Evolutionary conservation across 306 rosid genomes (phyloP), one percentile per base, ranked within the genome.

Genomic region (Trifolium subterraneum): DNA sequence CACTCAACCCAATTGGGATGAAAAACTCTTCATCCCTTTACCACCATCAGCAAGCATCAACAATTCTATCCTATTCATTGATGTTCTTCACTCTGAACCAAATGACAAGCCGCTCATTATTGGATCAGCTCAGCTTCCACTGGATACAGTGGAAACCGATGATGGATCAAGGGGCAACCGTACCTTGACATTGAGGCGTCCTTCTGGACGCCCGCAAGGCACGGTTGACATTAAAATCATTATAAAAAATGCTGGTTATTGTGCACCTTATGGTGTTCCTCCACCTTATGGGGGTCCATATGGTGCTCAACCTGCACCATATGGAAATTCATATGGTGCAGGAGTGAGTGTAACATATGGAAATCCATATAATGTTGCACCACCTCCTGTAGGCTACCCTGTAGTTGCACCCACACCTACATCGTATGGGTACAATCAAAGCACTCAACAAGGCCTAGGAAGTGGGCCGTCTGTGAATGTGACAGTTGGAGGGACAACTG

Each of bases 171-270:
- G 25, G 3, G 13, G 3, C 5, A 51, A 2, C 19, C 88, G 83
- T 5, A 77, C 78, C 5, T 80, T 91, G 15, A 60, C 69, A 58
- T 75, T 91, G 66, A 87, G 84, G n/a, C 88, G 97, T 3, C 92
- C 97, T 0, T 87, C 94, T 0, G 97, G 94, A 0, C 78, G 97
- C 72, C 97, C 90, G 0, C 90, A 89, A 6, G 97, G 97, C 0
- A 84, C 87, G 59, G 14, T 87, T 11, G 94, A 91, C n/a, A 78
- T 89, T 1, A 75, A 74, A 42, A 80, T 91, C 2, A 20, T 72
- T 2, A 45, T 89, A 23, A 72, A 74, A 50, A 84, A 89, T 16
- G 79, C 78, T 1, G 67, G 81, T 39, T 78, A 80, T 33, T 79
- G 23, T 68, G 64, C 85, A 14, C 80, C 74, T 20, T 73, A 81